Evolutionary conservation across 805 yeast genomes (phyloP), one percentile per base, ranked within the genome.

Genomic region (Metschnikowia cerradonensis): DNA sequence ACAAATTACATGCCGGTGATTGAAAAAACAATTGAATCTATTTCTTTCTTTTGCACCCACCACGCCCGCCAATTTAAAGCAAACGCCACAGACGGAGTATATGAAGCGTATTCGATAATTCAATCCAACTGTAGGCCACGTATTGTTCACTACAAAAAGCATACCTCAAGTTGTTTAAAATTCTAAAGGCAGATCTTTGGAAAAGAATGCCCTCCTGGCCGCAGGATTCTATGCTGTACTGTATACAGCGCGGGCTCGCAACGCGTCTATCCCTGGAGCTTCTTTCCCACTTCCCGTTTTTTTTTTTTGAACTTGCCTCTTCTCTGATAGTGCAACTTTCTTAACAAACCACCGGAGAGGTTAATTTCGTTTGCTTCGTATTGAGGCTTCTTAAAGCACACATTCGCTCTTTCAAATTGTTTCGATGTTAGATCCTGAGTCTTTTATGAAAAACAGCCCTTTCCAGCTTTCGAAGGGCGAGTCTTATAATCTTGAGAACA

Each of bases 381-480:
- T 42, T 23, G 45, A 22, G 22, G 38, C 38, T 20, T 26, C 45
- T 20, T 14, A 11, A 14, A 19, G 7, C 41, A 45, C 40, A 35
- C 50, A 11, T 37, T 35, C 31, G 13, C 31, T 19, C 19, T 26
- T 44, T 23, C 11, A 31, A 31, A 30, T 23, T 17, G 2, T 30
- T n/a, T 50, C n/a, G 36, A 72, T 71, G 77, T 66, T 72, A 51
- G 70, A 70, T 52, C 52, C 71, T n/a, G 71, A 66, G n/a, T 50
- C 67, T 5, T 68, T 71, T 45, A 60, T 60, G 52, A 71, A 65
- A 53, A 66, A 56, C 53, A 69, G 76, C 17, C 77, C 77, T 17
- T 73, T 70, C 52, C 65, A 63, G 53, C 56, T 59, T 31, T 58
- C 67, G 10, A 67, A 65, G 51, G 57, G 57, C 22, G 65, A 61